Percentiles rank a stretch among this genome's conserved stretches.
Evolutionary conservation across 176 grass and related monocot species (phyloP).

Genomic region (Poa pratensis): DNA sequence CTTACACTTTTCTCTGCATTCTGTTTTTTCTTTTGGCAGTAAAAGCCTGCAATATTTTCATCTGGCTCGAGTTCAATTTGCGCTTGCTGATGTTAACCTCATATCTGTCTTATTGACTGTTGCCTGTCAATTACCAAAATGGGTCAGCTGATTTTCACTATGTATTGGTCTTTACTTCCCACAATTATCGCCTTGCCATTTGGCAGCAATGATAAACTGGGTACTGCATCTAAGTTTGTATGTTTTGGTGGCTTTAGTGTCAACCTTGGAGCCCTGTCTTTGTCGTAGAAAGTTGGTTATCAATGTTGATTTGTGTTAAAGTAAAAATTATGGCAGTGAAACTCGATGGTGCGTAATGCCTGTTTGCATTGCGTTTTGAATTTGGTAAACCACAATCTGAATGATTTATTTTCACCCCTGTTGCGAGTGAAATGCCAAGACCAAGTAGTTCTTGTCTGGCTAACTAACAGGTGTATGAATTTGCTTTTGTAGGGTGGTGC

Average conservation of each 20-base stretch:
- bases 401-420: neutral
- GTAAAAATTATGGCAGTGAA: constrained; percentile 13
- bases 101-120: neutral
- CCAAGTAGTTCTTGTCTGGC: neutral
- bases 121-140: constrained; percentile 10
- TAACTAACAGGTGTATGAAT: constrained; percentile 18
- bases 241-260: neutral
- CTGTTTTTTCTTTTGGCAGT: constrained; percentile 18
- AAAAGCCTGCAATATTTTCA: constrained; percentile 1
- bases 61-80: constrained; percentile 23
- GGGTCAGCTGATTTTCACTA: neutral
- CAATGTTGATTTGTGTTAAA: neutral
- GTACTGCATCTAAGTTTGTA: neutral
- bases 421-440: no score
- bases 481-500: constrained; percentile 74
- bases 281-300: constrained; percentile 26
- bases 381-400: constrained; percentile 13
- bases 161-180: neutral
- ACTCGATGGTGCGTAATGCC: neutral
- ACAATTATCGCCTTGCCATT: constrained; percentile 15
- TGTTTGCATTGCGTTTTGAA: constrained; percentile 16
- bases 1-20: neutral
- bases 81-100: neutral
- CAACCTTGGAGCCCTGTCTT: constrained; percentile 6
- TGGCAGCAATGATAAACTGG: neutral